Percentiles rank a stretch among this genome's conserved stretches.
Evolutionary conservation across 768 basidiomycete species (phyloP).

Genomic region (Termitomyces sp.): DNA sequence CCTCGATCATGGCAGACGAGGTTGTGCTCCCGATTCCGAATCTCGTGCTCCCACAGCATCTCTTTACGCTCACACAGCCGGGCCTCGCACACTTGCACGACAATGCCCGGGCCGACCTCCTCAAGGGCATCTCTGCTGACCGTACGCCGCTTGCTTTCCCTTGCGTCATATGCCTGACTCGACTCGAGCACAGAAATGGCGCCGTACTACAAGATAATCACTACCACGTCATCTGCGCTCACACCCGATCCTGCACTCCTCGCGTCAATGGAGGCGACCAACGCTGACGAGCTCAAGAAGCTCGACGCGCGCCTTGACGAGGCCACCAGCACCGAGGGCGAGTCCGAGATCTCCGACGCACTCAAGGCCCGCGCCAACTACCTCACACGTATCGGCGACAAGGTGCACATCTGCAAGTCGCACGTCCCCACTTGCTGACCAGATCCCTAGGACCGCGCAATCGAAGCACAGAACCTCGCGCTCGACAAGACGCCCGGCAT

Average conservation of each 20-base stretch:
- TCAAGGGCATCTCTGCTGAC: conserved; percentile 75
- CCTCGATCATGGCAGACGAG: conserved; percentile 69
- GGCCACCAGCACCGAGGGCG: conserved; percentile 87
- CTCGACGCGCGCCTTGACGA: conserved; percentile 78
- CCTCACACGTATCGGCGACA: conserved; percentile 86
- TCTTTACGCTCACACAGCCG: conserved; percentile 66
- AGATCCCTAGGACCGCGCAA: conserved; percentile 58
- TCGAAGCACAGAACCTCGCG: conserved; percentile 78
- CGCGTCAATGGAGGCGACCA: conserved; percentile 57
- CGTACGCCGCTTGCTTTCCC: conserved; percentile 9
- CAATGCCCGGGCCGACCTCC: conserved; percentile 54
- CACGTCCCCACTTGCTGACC: not conserved
- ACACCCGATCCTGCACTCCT: conserved; percentile 49
- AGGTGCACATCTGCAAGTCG: conserved; percentile 23
- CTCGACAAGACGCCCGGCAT: conserved; percentile 90
- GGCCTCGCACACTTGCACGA: conserved; percentile 60
- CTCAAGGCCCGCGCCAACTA: conserved; percentile 82
- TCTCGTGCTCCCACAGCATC: conserved; percentile 71
- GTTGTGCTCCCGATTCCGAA: conserved; percentile 83
- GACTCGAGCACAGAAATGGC: conserved; percentile 52
- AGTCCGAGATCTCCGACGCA: conserved; percentile 88
- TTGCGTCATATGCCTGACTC: no score
- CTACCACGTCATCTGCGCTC: conserved; percentile 40
- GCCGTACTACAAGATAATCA: conserved; percentile 67
- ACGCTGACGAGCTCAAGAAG: conserved; percentile 63